Evolutionary conservation across 495 filamentous ascomycete species (phyloP).

Genomic region (Hypoxylon subgilvum): DNA sequence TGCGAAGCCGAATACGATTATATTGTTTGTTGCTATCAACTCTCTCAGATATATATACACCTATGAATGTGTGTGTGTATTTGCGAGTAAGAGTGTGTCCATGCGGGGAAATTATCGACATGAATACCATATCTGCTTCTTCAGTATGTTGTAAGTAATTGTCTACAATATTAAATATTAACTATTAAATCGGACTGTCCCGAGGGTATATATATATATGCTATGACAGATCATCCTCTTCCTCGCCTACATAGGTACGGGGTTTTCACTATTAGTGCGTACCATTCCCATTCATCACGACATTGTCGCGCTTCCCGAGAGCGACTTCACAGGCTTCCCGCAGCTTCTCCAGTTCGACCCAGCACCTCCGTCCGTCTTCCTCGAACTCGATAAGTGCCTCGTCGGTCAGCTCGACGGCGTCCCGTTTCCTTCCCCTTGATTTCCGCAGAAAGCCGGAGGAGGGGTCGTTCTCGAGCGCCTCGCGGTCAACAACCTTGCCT

Average conservation of each 20-base stretch:
- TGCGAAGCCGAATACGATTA: conserved; percentile 1
- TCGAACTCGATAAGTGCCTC: conserved; percentile 77
- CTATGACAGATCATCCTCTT: neutral
- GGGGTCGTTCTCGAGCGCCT: conserved; percentile 52
- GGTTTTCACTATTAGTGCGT: conserved; percentile 6
- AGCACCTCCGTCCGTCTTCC: conserved; percentile 71
- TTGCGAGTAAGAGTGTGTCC: too few species aligned
- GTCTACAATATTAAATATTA: neutral
- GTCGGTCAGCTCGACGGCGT: conserved; percentile 62
- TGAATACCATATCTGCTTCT: too few species aligned
- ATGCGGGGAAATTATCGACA: too few species aligned
- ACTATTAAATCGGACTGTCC: neutral
- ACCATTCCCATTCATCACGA: neutral
- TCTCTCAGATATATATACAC: too few species aligned
- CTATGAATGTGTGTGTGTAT: too few species aligned
- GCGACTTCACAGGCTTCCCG: conserved; percentile 76
- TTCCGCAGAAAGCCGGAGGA: conserved; percentile 39
- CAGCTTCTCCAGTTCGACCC: conserved; percentile 85
- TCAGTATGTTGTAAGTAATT: too few species aligned
- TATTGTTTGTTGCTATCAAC: neutral
- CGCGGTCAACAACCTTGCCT: conserved; percentile 64
- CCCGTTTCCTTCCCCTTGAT: conserved; percentile 59
- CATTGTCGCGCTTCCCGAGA: conserved; percentile 39
- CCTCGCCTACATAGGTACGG: neutral
- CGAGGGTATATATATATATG: neutral